phyloP scores from a whole-genome alignment of 495 filamentous ascomycete species.

The Xylaria intraflava region DNA sequence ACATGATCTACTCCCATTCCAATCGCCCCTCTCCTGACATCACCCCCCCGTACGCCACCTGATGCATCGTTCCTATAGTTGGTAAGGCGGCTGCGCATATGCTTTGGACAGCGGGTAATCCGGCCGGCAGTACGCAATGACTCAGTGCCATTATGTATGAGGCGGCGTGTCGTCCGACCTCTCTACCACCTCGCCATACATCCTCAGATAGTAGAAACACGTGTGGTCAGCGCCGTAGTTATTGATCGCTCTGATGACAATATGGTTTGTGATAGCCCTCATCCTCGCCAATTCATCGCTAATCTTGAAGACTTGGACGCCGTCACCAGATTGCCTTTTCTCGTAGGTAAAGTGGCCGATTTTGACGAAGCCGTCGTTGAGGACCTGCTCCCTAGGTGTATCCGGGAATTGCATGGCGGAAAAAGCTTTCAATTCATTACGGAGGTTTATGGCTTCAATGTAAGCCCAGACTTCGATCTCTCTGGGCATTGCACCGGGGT shows the following conservation, averaged over 20 bases:
- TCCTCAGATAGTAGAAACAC: constrained; percentile 54
- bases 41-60: background rate
- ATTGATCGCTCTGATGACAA: constrained; percentile 45
- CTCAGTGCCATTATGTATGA: background rate
- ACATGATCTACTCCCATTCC: background rate
- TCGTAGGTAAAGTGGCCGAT: constrained; percentile 50
- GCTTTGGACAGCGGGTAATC: background rate
- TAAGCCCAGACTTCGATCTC: constrained; percentile 56
- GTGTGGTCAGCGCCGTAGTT: constrained; percentile 54
- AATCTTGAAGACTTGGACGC: constrained; percentile 46
- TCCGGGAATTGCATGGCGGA: constrained; percentile 22
- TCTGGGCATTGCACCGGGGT: constrained; percentile 50
- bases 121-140: background rate
- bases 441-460: constrained; percentile 29
- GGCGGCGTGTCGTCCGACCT: constrained; percentile 3
- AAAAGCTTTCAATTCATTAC: constrained; percentile 26
- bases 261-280: constrained; percentile 28
- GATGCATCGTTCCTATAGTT: background rate
- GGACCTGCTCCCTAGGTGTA: constrained; percentile 12
- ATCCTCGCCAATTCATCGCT: constrained; percentile 32
- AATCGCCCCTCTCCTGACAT: background rate
- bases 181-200: constrained; percentile 44
- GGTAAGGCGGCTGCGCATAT: background rate
- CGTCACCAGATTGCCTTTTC: constrained; percentile 32
- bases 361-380: constrained; percentile 38